Evolutionary conservation across 2,329 filamentous ascomycete species (phyloP), one percentile per base, ranked within the genome.

Genomic region (Thielaviopsis punctulata): DNA sequence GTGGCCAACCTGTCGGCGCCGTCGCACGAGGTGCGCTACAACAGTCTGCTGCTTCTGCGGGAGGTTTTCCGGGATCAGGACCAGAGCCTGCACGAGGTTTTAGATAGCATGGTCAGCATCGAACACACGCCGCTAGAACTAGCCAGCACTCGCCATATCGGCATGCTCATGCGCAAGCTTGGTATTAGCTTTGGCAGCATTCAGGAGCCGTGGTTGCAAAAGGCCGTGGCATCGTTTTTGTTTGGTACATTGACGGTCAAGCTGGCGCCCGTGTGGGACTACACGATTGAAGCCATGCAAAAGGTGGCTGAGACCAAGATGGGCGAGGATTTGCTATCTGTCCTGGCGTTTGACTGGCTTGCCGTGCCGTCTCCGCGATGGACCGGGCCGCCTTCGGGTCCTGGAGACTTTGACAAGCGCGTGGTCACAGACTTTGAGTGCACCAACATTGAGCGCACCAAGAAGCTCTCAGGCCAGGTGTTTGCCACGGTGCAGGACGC

Each of bases 231-330:
- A 0, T 74, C 78, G 0, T 96, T 89, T 60, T 80, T 87, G 59
- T 95, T 95, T 59, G 92, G 92, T 48, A 76, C 95, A 65, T 73
- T 96, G 55, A 92, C 89, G 0, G 80, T 94, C 48, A 86, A 84
- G 58, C 73, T 95, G 57, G 77, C 88, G 0, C 87, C 87, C 33
- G 72, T 93, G 5, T 95, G 90, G 86, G 86, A 94, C 55, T 86
- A 94, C 60, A 77, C 86, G 0, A 79, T 83, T 49, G 76, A 80
- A 52, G 80, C 85, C 0, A 68, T 98, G 60, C 84, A 86, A 60
- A 73, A 82, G 49, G 80, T 98, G 51, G 76, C 80, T 19, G 75
- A 85, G 58, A 75, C 73, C 21, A 81, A 83, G 57, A 66, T 69
- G 39, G 87, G 86, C 21, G 88, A 95, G 62, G 79, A 82, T 27